A percentile compares a stretch with the other conserved stretches of the same genome.
Conservation (phyloP, 2,329 filamentous ascomycete genomes). For the Alternaria hordeiaustralica region DNA sequence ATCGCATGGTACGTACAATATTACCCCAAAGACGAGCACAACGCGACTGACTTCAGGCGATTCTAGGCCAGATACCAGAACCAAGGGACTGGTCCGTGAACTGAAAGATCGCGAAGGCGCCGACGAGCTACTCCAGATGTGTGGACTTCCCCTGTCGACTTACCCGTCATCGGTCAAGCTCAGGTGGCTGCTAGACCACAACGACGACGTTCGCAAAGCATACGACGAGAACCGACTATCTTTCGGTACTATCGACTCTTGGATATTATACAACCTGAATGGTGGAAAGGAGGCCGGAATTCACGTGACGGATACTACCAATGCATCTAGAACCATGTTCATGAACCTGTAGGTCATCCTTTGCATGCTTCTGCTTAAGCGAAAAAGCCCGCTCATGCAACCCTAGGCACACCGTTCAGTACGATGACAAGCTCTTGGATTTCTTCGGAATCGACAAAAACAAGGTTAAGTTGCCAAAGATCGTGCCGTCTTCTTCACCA, state of each 20-base stretch:
- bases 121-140: slow-evolving; percentile 72
- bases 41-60: slow-evolving; percentile 4
- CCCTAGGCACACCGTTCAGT: slow-evolving; percentile 69
- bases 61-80: slow-evolving; percentile 74
- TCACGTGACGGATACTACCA: slow-evolving; percentile 85
- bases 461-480: slow-evolving; percentile 80
- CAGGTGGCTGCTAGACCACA: slow-evolving; percentile 79
- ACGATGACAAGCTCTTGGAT: slow-evolving; percentile 75
- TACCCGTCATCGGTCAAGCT: slow-evolving; percentile 89
- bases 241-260: slow-evolving; percentile 88
- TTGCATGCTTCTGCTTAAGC: not conserved
- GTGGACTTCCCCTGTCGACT: slow-evolving; percentile 83
- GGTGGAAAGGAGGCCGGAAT: slow-evolving; percentile 71
- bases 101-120: slow-evolving; percentile 72
- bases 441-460: slow-evolving; percentile 79
- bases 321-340: slow-evolving; percentile 92
- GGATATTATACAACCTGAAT: slow-evolving; percentile 86
- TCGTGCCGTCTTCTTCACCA: slow-evolving; percentile 79
- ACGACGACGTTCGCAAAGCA: slow-evolving; percentile 71
- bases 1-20: slow-evolving; percentile 70
- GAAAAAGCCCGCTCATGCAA: slow-evolving; percentile 2
- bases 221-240: slow-evolving; percentile 78
- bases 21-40: not conserved
- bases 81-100: slow-evolving; percentile 75
- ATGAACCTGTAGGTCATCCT: slow-evolving; percentile 69